Evolutionary conservation across 371 early-diverging fungal species (phyloP), one percentile per base, ranked within the genome.

Genomic region (Syncephalis plumigaleata): DNA sequence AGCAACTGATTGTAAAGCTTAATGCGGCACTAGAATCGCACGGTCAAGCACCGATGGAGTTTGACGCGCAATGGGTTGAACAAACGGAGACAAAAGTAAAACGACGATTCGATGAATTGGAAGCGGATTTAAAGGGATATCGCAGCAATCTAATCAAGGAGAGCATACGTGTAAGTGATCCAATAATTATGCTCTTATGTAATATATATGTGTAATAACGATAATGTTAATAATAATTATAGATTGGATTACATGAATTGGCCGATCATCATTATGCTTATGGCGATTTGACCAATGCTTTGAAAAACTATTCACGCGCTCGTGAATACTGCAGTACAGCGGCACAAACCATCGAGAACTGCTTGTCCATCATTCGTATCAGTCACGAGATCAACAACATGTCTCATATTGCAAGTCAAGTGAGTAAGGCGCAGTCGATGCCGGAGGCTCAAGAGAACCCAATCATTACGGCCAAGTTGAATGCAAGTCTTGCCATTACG

Each of bases 281-380:
- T 42, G 91, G 91, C 9, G 83, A 85, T 40, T 52, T 81, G 47
- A 50, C 60, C 0, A 60, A 59, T 20, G 84, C 91, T 0, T 58
- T 79, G 25, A 79, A 78, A 48, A 67, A 61, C 40, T 87, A 81
- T 56, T 60, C 71, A 1, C 67, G 79, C 7, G 74, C 82, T 2
- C 65, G 86, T 16, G 91, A 90, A 52, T 86, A 81, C 55, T 77
- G 79, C 56, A 70, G 82, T 2, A 75, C 77, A 0, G 61, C 78
- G 5, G 71, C 77, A 47, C 80, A 85, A 52, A 61, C 82, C 8
- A 50, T 84, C 38, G 86, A 86, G 37, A 77, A 84, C 73, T 84
- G 84, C 52, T 64, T 86, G 54, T 76, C 76, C 53, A 77, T 81
- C 24, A 82, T 44, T 16, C 49, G 80, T 80, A 73, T 75, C 46